Conservation (phyloP, 345 rosid species). For the Geranium brycei region DNA sequence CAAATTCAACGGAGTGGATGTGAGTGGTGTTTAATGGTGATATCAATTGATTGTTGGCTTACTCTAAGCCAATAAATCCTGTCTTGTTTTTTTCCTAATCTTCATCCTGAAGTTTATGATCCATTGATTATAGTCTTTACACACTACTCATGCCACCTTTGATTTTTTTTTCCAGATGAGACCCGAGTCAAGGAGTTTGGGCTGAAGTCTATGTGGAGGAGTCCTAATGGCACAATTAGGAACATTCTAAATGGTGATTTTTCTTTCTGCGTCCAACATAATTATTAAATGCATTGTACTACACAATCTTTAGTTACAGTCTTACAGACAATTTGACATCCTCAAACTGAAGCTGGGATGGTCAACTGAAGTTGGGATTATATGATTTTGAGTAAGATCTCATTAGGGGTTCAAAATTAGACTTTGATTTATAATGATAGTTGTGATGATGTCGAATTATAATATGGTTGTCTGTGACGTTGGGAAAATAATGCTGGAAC, state of each 20-base stretch:
- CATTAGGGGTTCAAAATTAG: too few relatives aligned
- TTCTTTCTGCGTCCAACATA: background rate
- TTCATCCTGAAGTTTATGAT: background rate
- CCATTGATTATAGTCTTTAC: background rate
- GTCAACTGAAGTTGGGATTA: background rate
- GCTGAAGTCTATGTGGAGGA: slow-evolving; percentile 86
- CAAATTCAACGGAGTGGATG: background rate
- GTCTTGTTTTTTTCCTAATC: too few relatives aligned
- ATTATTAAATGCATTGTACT: background rate
- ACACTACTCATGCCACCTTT: background rate
- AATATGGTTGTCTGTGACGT: too few relatives aligned
- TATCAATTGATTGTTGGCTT: background rate
- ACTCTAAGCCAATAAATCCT: background rate
- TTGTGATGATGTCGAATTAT: background rate
- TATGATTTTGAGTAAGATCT: too few relatives aligned
- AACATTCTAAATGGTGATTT: slow-evolving; percentile 74
- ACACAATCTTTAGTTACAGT: background rate
- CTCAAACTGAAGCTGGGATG: background rate
- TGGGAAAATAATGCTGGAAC: background rate
- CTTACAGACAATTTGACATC: background rate
- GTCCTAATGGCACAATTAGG: slow-evolving; percentile 97
- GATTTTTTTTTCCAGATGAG: slow-evolving; percentile 56
- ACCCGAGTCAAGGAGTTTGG: slow-evolving; percentile 89
- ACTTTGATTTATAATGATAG: background rate
- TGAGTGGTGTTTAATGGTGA: background rate